Base-by-base conservation (phyloP, 73 alveolate genomes). In the Paramecium primaurelia region DNA sequence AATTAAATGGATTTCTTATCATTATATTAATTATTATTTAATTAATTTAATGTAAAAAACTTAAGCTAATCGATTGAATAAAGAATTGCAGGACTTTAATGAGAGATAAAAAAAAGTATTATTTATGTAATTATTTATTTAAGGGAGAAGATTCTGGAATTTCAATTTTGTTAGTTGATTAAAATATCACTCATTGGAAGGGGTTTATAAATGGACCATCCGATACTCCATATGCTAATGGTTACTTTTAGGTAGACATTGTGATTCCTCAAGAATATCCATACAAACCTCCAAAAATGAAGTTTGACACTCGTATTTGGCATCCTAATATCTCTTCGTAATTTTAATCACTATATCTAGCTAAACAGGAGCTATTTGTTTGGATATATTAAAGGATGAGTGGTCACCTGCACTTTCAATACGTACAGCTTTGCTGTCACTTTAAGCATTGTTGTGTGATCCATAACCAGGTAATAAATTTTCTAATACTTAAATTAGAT, bases 401-500 rank as follows among this genome's bases (percentile, higher is more conserved):
- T 97, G 99, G 98, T 95, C 98, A 47, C 99, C 99, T 38, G 99
- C 99, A 14, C 95, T 97, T 26, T 97, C 99, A 6, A 97, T 97
- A 49, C 89, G 99, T 92, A 97, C 99, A 16, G 99, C 99, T 14
- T 88, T 97, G 44, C 94, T 97, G 36, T 96, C 99, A 37, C 95
- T 97, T n/a, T 96, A 97, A 85, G 99, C 99, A 9, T 93, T 97
- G 30, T 92, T 97, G 47, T 97, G 99, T 44, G 96, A 96, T 25
- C 98, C 99, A 25, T 97, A 96, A 64, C 98, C 99, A 20, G 98
- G 96, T 93, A 92, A 36, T 54, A 30, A 37, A 16, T 37, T 20
- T 34, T 28, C 84, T 64, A 64, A 64, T 11, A 8, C 84, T 32
- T 11, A 30, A 58, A 25, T 37, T 87, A 94, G 98, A 97, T 95